These are phyloP conservation scores for Cornus controversa DNA, from an alignment of 148 eudicot species.

Conservation along the genomic window DNA sequence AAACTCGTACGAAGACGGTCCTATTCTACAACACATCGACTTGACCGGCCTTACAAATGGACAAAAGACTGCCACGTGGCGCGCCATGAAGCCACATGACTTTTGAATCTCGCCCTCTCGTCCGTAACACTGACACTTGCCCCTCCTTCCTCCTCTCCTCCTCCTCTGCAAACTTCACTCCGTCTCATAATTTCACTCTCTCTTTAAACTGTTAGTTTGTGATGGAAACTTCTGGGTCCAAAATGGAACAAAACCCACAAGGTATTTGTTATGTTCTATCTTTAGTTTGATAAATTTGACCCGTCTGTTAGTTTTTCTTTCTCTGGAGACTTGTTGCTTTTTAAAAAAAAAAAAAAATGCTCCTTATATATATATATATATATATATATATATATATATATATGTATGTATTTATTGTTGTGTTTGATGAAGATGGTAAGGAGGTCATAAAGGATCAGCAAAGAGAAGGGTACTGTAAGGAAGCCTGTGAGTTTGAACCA, in stretches of 20 bases:
- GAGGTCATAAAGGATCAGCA: slow-evolving; percentile 24
- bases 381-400: neutral
- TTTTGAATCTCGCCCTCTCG: neutral
- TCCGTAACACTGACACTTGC: no score
- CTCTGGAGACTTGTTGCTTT: neutral
- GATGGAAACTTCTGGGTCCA: neutral
- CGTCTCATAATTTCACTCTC: no score
- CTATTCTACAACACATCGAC: neutral
- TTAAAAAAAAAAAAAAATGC: no score
- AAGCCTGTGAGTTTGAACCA: slow-evolving; percentile 22
- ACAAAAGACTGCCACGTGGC: slow-evolving; percentile 26
- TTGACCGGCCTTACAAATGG: slow-evolving; percentile 19
- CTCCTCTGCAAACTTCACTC: neutral
- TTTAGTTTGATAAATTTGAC: no score
- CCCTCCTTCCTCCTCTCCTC: neutral
- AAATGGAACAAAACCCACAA: slow-evolving; percentile 23
- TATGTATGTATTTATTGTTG: neutral
- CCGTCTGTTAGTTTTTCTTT: neutral
- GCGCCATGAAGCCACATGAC: neutral
- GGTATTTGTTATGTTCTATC: no score
- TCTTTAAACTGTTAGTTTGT: neutral
- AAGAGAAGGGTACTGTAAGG: slow-evolving; percentile 31
- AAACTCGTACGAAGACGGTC: no score
- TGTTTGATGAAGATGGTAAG: slow-evolving; percentile 11
- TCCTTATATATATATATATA: no score